Base-by-base conservation (phyloP, 2,329 filamentous ascomycete genomes). In the Talaromyces pinophilus region DNA sequence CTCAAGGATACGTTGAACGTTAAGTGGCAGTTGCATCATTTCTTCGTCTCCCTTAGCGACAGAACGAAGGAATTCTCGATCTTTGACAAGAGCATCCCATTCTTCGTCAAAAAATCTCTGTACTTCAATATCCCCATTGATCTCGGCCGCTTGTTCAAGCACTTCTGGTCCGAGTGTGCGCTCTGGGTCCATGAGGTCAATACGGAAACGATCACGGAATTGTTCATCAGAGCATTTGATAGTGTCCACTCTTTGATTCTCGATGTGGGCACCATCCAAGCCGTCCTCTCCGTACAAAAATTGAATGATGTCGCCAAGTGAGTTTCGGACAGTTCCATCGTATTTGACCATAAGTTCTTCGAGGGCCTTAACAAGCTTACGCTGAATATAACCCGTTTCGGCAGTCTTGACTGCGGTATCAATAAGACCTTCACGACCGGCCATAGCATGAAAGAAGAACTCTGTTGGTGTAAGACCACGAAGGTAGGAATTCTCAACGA, bases 361-460 rank as follows among this genome's bases (percentile, higher is more conserved):
- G 2, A 99, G 86, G 11, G 96, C 96, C 82, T 99, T 99, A 75
- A 99, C 95, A 55, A 99, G 86, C 84, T 96, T 93, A 82, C 95
- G 92, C 81, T 99, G 96, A 71, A 99, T 99, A 79, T 99, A 99
- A 81, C 95, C 95, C 66, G 96, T 99, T 80, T 99, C 96, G 22
- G 95, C 95, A 70, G 95, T 99, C 86, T 99, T 99, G 81, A 99
- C 96, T 71, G 95, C 95, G 62, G 95, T 99, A 86, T 99, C 95
- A 73, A 99, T 99, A 64, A 99, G 86, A 96, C 95, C 95, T 82
- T 99, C 95, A 84, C 95, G 89, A 92, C 95, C 95, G 85, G 95
- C 95, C 95, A 99, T 99, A 76, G 95, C 95, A 86, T 99, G 95
- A 86, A 99, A 99, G 84, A 97, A 99, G 82, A 99, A 99, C 73